Percentiles rank a stretch among this genome's conserved stretches.
These are phyloP conservation scores for Saussurea involucrata DNA, from an alignment of 129 eudicot genomes.

Conservation along the genomic window DNA sequence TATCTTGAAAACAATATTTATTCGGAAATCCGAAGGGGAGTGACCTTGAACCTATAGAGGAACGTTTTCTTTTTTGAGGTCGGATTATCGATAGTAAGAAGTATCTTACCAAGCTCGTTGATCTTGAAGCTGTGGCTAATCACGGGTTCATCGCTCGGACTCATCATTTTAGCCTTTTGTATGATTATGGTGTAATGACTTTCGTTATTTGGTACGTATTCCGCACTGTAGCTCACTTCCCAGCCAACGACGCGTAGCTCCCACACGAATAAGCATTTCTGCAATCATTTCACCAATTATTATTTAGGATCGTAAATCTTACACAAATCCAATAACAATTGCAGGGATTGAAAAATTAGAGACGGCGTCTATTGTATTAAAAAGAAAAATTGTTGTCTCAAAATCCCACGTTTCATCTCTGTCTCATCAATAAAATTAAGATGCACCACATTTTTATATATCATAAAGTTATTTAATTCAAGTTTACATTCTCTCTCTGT, in stretches of 20 bases:
- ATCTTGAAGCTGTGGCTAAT: constrained; percentile 56
- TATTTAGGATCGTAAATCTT: no score
- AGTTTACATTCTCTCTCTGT: no score
- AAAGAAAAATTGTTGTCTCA: no score
- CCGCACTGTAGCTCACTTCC: constrained; percentile 84
- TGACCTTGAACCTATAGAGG: constrained; percentile 78
- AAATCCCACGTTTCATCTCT: no score
- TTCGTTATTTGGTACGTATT: constrained; percentile 58
- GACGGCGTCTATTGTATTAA: no score
- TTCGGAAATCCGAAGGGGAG: constrained; percentile 34
- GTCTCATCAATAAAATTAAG: no score
- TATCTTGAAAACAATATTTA: neutral
- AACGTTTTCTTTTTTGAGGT: constrained; percentile 83
- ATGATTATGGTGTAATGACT: constrained; percentile 54
- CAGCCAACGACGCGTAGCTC: constrained; percentile 93
- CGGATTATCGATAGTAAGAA: constrained; percentile 73
- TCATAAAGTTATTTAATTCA: no score
- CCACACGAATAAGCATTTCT: constrained; percentile 75
- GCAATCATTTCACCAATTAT: neutral
- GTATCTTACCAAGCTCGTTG: constrained; percentile 67
- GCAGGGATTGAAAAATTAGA: no score
- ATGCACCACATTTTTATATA: no score
- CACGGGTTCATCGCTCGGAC: constrained; percentile 70
- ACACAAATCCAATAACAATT: no score
- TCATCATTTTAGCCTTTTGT: constrained; percentile 60